Conservation (phyloP, 306 rosid species). For the Trichosanthes cucumerina region DNA sequence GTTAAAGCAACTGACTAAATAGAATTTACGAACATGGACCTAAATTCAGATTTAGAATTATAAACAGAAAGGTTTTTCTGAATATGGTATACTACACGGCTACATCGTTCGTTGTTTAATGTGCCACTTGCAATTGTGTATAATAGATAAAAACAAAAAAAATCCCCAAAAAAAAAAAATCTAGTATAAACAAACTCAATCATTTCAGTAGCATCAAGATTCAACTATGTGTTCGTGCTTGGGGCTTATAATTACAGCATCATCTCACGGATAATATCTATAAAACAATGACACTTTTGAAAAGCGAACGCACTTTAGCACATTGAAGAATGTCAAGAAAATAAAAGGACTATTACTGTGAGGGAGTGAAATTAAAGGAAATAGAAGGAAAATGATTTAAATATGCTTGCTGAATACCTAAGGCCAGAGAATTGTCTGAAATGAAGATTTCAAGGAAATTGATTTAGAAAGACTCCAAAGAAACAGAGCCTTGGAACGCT, state of each 20-base stretch:
- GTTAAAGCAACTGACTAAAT: background rate
- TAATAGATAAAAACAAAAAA: background rate
- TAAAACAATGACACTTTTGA: no score
- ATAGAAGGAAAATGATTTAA: background rate
- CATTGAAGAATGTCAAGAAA: background rate
- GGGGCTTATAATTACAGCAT: no score
- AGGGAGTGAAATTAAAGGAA: background rate
- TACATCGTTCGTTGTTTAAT: background rate
- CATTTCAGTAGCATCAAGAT: background rate
- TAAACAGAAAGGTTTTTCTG: background rate
- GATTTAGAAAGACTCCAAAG: background rate
- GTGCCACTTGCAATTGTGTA: background rate
- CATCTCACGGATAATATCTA: no score
- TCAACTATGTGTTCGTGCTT: background rate
- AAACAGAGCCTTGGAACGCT: background rate
- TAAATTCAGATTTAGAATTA: background rate
- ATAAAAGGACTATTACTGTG: background rate
- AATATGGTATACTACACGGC: background rate
- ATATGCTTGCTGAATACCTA: background rate
- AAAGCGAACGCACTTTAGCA: background rate
- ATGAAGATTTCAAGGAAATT: background rate
- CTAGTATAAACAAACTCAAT: background rate
- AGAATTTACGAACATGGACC: background rate
- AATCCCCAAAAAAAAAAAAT: background rate
- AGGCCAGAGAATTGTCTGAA: background rate